These are phyloP conservation scores for Xylariales sp. DNA, from an alignment of 2,329 filamentous ascomycete genomes.

Conservation along the genomic window DNA sequence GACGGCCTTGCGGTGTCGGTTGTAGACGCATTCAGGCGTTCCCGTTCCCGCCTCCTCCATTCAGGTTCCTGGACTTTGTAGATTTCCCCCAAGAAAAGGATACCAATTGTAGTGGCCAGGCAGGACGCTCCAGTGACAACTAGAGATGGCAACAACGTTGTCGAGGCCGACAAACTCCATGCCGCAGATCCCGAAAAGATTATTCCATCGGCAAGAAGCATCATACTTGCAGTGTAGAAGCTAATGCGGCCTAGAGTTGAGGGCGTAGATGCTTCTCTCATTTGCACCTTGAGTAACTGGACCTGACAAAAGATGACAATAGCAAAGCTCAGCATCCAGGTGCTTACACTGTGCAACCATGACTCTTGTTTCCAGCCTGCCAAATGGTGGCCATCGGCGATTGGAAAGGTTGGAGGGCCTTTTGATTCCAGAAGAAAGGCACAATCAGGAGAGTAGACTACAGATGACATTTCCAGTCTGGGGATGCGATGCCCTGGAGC, in stretches of 20 bases:
- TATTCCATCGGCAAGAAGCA: slow-evolving; percentile 60
- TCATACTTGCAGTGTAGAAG: slow-evolving; percentile 57
- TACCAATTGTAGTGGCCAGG: slow-evolving; percentile 53
- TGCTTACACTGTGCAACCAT: slow-evolving; percentile 51
- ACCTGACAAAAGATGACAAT: slow-evolving; percentile 57
- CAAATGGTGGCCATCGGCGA: slow-evolving; percentile 50
- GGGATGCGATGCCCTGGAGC: slow-evolving; percentile 52
- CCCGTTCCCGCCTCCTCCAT: slow-evolving; percentile 36
- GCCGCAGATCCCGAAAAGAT: slow-evolving; percentile 52
- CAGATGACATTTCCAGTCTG: slow-evolving; percentile 55
- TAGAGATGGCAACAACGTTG: slow-evolving; percentile 54
- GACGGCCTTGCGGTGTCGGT: slow-evolving; percentile 15
- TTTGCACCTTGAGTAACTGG: slow-evolving; percentile 58
- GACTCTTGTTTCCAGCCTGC: slow-evolving; percentile 58
- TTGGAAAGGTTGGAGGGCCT: slow-evolving; percentile 53
- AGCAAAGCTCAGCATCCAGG: slow-evolving; percentile 55
- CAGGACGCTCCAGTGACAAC: slow-evolving; percentile 49
- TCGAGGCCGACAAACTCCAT: slow-evolving; percentile 51
- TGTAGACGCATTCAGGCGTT: slow-evolving; percentile 20
- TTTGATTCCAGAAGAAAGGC: slow-evolving; percentile 62
- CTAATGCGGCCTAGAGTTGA: slow-evolving; percentile 64
- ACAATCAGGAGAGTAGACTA: slow-evolving; percentile 66
- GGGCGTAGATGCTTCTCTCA: slow-evolving; percentile 62
- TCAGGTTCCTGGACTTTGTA: slow-evolving; percentile 58
- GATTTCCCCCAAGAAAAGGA: slow-evolving; percentile 55